These are phyloP conservation scores for Penstemon newberryi DNA, from an alignment of 257 asterid genomes.

Conservation along the genomic window DNA sequence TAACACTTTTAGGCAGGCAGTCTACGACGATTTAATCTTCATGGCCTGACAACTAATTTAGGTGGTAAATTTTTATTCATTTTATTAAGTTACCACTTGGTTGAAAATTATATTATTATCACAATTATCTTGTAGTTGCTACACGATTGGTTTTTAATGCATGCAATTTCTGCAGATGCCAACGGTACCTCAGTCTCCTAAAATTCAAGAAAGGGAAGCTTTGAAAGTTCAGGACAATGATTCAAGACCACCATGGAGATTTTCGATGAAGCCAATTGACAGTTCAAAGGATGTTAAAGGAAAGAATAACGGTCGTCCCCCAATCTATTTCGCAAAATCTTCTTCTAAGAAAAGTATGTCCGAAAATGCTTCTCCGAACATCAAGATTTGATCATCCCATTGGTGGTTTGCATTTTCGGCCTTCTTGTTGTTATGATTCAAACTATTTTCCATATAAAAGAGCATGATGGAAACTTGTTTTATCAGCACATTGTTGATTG, in stretches of 20 bases:
- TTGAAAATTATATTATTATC: too few species aligned
- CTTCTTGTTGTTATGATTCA: neutral
- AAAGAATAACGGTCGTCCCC: constrained; percentile 28
- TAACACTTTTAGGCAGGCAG: too few species aligned
- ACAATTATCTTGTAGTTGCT: neutral
- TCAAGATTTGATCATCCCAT: constrained; percentile 34
- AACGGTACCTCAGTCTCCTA: constrained; percentile 32
- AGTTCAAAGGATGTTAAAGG: constrained; percentile 34
- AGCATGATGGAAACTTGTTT: too few species aligned
- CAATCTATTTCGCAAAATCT: constrained; percentile 37
- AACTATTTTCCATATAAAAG: too few species aligned
- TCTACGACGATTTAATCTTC: too few species aligned
- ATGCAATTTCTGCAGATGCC: constrained; percentile 39
- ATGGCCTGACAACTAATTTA: too few species aligned
- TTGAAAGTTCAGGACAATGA: constrained; percentile 41
- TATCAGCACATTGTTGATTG: too few species aligned
- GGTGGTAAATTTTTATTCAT: too few species aligned
- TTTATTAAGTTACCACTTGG: too few species aligned
- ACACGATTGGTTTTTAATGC: neutral
- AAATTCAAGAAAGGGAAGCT: constrained; percentile 37
- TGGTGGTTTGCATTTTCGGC: neutral
- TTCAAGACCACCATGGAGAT: constrained; percentile 62
- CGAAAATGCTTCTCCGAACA: constrained; percentile 66
- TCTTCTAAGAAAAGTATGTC: constrained; percentile 25
- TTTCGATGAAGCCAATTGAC: constrained; percentile 43